Base-by-base conservation (phyloP, 2,329 filamentous ascomycete genomes). In the Monosporascus sp. region DNA sequence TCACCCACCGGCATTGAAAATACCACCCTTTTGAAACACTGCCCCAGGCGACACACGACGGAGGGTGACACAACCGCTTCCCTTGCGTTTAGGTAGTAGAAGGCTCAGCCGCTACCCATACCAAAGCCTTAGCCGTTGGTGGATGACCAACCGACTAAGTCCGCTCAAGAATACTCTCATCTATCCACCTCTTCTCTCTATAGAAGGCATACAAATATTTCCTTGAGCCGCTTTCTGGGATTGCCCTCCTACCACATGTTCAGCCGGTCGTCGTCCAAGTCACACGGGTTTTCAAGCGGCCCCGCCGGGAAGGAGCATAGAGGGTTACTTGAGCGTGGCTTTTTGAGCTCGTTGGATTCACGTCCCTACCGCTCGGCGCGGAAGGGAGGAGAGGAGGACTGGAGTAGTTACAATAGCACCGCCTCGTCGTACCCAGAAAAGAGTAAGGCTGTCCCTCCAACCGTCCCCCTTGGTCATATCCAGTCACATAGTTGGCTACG, bases 211-310 rank as follows among this genome's bases (percentile, higher is more conserved):
- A 16, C 22, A 27, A 31, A 11, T 36, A 17, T n/a, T 56, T 50
- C 51, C 54, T 59, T 55, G 51, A 56, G 51, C 48, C 48, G 44
- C 49, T 36, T 37, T 26, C 19, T 52, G 41, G 27, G 27, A 31
- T 38, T 49, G 43, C 53, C 41, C 54, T 44, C 49, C 58, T 54
- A 56, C 63, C 72, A 73, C 69, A 77, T 77, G 74, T 77, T 77
- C 64, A 70, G 69, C 71, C 71, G 73, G 70, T 76, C 73, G 54
- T 71, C 71, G 58, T 66, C 67, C 57, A 74, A 70, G 62, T 54
- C 61, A 56, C 59, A 71, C 64, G 70, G 68, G 63, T 65, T 67
- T 59, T 59, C 61, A 56, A 56, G 59, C 50, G 52, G 52, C 40
- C 53, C 48, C 34, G 53, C 55, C 51, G 62, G 65, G 49, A 72